These are phyloP conservation scores for Chlorophyllum brunneum DNA, from an alignment of 768 basidiomycete genomes.

Conservation along the genomic window DNA sequence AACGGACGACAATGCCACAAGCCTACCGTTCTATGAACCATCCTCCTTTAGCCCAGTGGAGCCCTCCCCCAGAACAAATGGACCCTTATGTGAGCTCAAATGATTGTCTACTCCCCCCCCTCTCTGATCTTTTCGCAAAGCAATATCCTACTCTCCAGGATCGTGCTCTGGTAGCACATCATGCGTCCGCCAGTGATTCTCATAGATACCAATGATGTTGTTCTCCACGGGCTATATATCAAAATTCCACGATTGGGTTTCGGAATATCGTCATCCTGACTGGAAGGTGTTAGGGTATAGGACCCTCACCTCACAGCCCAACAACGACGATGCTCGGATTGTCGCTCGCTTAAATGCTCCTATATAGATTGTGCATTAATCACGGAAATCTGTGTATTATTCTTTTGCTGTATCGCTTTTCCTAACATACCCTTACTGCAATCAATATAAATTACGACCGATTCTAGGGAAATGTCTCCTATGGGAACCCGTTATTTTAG, in stretches of 20 bases:
- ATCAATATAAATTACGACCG: constrained; percentile 8
- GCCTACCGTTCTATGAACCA: constrained; percentile 52
- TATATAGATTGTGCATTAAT: constrained; percentile 13
- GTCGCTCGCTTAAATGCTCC: constrained; percentile 3
- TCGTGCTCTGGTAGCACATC: constrained; percentile 33
- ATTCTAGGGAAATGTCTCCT: background rate
- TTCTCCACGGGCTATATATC: background rate
- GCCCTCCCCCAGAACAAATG: constrained; percentile 49
- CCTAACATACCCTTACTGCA: constrained; percentile 5
- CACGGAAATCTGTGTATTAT: constrained; percentile 13
- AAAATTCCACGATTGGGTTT: constrained; percentile 6
- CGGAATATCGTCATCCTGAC: background rate
- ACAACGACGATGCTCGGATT: background rate
- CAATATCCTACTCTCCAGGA: constrained; percentile 30
- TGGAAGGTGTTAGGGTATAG: background rate
- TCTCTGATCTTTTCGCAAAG: background rate
- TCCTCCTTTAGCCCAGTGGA: constrained; percentile 51
- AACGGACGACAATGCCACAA: constrained; percentile 27
- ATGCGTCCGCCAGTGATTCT: constrained; percentile 34
- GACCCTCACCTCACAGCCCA: background rate
- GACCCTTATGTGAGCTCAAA: constrained; percentile 60
- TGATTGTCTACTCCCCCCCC: background rate
- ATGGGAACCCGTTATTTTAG: too few species aligned
- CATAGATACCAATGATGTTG: constrained; percentile 38
- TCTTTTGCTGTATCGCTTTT: constrained; percentile 1